A percentile compares a stretch with the other conserved stretches of the same genome.
phyloP scores from a whole-genome alignment of 106 monocot species.

The Ottelia alismoides region DNA sequence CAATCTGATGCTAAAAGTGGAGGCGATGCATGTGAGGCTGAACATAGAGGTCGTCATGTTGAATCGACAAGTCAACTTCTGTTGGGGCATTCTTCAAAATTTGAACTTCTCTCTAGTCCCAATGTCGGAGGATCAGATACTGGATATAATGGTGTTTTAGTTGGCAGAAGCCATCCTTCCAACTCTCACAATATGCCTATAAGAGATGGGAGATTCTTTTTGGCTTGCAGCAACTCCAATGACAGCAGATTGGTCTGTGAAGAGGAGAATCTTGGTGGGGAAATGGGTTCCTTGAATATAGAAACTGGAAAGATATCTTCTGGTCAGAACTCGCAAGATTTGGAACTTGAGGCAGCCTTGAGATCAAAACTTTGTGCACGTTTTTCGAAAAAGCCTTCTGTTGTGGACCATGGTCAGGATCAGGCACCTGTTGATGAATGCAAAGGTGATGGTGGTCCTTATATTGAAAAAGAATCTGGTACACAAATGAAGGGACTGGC shows the following conservation, averaged over 20 bases:
- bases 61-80: conserved; percentile 9
- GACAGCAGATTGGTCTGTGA: too few species aligned
- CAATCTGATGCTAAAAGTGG: conserved; percentile 5
- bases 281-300: conserved; percentile 5
- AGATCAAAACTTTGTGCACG: conserved; percentile 65
- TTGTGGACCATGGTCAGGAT: conserved; percentile 17
- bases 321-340: conserved; percentile 31
- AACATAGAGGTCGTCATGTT: too few species aligned
- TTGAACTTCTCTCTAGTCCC: conserved; percentile 20
- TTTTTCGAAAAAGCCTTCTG: conserved; percentile 25
- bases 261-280: conserved; percentile 11
- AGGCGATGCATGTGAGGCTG: too few species aligned
- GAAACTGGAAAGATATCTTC: conserved; percentile 19
- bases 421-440: conserved; percentile 6
- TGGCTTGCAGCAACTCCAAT: too few species aligned
- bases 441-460: background rate
- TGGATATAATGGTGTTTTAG: too few species aligned
- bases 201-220: too few species aligned
- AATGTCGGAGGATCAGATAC: conserved; percentile 25
- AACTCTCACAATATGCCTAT: too few species aligned
- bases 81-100: conserved; percentile 10
- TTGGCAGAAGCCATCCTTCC: too few species aligned
- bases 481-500: too few species aligned
- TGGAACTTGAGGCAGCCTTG: conserved; percentile 81
- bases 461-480: too few species aligned